Evolutionary conservation across 805 yeast genomes (phyloP), one percentile per base, ranked within the genome.

Genomic region (Nakazawaea laoshanensis): DNA sequence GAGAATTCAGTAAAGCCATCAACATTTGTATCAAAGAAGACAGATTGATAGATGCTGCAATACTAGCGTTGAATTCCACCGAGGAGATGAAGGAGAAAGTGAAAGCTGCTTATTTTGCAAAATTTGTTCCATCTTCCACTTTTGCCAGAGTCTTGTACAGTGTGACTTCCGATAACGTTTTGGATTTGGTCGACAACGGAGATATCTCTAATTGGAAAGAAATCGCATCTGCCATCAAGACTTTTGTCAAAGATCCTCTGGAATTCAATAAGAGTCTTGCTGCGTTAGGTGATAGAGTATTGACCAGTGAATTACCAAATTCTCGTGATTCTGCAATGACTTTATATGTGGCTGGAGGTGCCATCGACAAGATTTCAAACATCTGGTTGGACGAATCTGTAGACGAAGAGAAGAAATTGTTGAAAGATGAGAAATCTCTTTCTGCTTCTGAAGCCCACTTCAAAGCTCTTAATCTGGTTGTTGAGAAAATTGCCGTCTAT

Each of bases 401-500:
- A 7, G 58, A 42, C 3, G 52, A 57, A 38, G 76, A 72, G 47
- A 37, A 46, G 4, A 47, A 46, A 21, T 58, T 65, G 35, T 61
- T 81, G 47, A 57, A 66, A 30, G 49, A 61, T 1, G 55, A 59
- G 7, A 53, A 62, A 24, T 52, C 70, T 25, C 42, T 61, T 24
- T 71, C 95, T 3, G 75, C 85, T 2, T 79, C 81, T 35, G 92
- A 81, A 42, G 95, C 95, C 15, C 86, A 86, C 48, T 76, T 81
- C 44, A 81, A 74, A 44, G 81, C 95, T 7, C 63, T 89, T 52
- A 78, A 80, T 33, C 79, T 74, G 47, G 80, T 87, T 50, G 81
- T 85, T 33, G 94, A 84, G 53, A 88, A 88, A 56, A 70, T 88
- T 40, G 72, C 86, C 23, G 79, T 83, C 17, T 87, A 77, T 53